Evolutionary conservation across 2,329 filamentous ascomycete species (phyloP).

Genomic region (Cordyceps farinosa): DNA sequence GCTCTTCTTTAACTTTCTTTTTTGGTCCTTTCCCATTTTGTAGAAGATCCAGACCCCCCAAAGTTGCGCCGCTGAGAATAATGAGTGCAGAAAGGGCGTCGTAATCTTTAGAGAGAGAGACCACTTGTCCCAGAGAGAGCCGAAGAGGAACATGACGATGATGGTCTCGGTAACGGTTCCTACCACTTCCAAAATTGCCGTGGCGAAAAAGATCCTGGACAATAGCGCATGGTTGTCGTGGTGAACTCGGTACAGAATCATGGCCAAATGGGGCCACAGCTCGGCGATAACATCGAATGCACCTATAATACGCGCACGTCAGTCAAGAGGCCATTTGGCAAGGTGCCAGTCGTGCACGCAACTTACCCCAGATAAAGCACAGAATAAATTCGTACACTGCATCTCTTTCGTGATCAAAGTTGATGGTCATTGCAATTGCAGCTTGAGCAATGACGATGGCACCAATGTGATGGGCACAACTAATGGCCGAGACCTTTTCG

Average conservation of each 20-base stretch:
- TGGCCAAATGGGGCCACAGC: constrained; percentile 18
- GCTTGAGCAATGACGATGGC: constrained; percentile 17
- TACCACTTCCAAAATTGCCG: constrained; percentile 9
- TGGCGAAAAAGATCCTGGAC: constrained; percentile 14
- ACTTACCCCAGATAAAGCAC: constrained; percentile 19
- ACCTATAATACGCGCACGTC: neutral
- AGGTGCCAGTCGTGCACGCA: neutral
- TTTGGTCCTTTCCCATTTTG: constrained; percentile 14
- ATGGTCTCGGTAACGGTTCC: constrained; percentile 15
- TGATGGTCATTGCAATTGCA: constrained; percentile 18
- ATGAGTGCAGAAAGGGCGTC: constrained; percentile 14
- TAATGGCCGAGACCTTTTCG: constrained; percentile 18
- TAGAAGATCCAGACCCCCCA: constrained; percentile 19
- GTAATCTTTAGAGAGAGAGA: constrained; percentile 12
- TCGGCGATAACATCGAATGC: constrained; percentile 18
- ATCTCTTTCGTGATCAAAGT: constrained; percentile 14
- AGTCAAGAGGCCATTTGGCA: neutral
- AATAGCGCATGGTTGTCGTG: constrained; percentile 11
- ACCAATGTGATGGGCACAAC: constrained; percentile 18
- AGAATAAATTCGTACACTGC: constrained; percentile 18
- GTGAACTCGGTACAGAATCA: constrained; percentile 17
- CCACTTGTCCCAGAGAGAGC: constrained; percentile 18
- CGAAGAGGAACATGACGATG: constrained; percentile 18
- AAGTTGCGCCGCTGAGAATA: constrained; percentile 17
- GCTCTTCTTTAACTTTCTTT: constrained; percentile 4